These are phyloP conservation scores for Vaccinium corymbosum DNA, from an alignment of 148 eudicot species.

Conservation along the genomic window DNA sequence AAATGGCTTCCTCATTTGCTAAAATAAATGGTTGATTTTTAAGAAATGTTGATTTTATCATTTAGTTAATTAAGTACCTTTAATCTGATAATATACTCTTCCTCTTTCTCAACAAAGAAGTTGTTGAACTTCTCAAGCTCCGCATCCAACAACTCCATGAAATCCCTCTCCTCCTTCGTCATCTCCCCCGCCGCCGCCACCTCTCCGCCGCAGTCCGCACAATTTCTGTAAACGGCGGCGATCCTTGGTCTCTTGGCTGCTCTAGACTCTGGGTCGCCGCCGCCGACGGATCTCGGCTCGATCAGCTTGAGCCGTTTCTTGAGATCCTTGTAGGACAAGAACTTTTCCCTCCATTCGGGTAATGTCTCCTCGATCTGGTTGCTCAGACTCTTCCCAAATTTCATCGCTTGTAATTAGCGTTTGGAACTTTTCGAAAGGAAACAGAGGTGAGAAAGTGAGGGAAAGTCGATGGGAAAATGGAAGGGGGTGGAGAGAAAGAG, in stretches of 20 bases:
- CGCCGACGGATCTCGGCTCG: conserved; percentile 31
- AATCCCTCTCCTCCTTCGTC: conserved; percentile 47
- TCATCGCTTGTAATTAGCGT: conserved; percentile 25
- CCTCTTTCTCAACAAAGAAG: conserved; percentile 64
- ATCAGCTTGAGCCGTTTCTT: conserved; percentile 84
- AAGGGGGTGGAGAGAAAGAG: not conserved
- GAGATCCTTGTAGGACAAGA: conserved; percentile 79
- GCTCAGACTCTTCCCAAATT: conserved; percentile 92
- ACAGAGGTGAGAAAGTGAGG: not conserved
- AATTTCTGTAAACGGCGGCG: not conserved
- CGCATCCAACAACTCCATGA: conserved; percentile 47
- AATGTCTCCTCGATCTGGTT: conserved; percentile 89
- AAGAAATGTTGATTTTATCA: too few relatives aligned
- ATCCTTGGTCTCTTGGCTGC: conserved; percentile 44
- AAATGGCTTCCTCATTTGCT: too few relatives aligned
- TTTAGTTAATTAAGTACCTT: conserved; percentile 35
- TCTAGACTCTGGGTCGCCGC: not conserved
- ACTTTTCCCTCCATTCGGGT: conserved; percentile 97
- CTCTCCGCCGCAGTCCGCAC: conserved; percentile 14
- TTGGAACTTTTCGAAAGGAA: not conserved
- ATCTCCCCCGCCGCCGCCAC: conserved; percentile 23
- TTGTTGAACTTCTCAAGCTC: conserved; percentile 66
- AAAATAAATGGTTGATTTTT: too few relatives aligned
- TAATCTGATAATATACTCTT: conserved; percentile 55
- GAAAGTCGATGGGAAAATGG: not conserved